These are phyloP conservation scores for Ramalina peruviana DNA, from an alignment of 495 filamentous ascomycete species.

Conservation along the genomic window DNA sequence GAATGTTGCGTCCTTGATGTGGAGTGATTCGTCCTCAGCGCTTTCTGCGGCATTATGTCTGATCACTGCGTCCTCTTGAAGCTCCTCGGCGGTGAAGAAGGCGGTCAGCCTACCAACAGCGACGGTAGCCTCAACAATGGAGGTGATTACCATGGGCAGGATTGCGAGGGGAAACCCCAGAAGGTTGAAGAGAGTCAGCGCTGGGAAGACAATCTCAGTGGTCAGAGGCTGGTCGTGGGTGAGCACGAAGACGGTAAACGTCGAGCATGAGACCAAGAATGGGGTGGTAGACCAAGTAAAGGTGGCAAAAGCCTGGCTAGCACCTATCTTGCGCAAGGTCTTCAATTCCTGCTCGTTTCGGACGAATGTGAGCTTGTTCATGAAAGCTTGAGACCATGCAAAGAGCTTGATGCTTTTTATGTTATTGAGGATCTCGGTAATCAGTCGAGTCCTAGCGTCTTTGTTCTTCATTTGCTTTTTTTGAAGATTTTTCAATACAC, in stretches of 20 bases:
- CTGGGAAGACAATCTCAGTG: constrained; percentile 91
- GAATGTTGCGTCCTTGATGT: constrained; percentile 73
- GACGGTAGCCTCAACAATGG: constrained; percentile 90
- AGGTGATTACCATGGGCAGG: constrained; percentile 94
- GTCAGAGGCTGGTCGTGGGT: constrained; percentile 68
- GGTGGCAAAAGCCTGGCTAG: constrained; percentile 82
- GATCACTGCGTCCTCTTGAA: constrained; percentile 72
- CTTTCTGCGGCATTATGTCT: constrained; percentile 53
- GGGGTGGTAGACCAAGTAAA: constrained; percentile 99
- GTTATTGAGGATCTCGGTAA: constrained; percentile 97
- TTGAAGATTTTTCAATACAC: constrained; percentile 85
- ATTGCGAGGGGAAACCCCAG: constrained; percentile 91
- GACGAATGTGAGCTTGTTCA: constrained; percentile 90
- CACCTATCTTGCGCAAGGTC: constrained; percentile 90
- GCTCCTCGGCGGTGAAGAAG: constrained; percentile 77
- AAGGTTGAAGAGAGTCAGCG: constrained; percentile 80
- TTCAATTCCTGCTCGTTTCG: constrained; percentile 91
- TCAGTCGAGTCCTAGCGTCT: constrained; percentile 79
- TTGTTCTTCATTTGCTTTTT: constrained; percentile 99
- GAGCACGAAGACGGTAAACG: constrained; percentile 87
- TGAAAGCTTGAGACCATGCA: constrained; percentile 93
- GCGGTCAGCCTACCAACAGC: constrained; percentile 76
- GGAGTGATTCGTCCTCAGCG: constrained; percentile 69
- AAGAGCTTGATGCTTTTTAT: constrained; percentile 99
- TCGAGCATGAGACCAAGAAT: constrained; percentile 94